Conservation (phyloP, 495 filamentous ascomycete genomes). For the Pyronema omphalodes region DNA sequence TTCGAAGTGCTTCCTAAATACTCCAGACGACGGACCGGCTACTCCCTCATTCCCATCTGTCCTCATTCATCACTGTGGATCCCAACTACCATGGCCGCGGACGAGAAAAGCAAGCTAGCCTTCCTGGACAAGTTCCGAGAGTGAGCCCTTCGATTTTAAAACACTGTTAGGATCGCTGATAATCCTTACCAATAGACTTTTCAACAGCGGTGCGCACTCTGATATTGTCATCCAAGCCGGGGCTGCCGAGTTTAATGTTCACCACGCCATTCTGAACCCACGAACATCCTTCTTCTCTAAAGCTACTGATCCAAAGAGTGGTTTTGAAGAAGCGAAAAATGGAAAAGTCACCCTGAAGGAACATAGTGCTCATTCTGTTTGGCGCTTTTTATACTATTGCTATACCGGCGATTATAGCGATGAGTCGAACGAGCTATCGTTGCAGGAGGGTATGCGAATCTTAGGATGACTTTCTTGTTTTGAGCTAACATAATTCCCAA, state of each 20-base stretch:
- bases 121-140: too few relatives aligned
- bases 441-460: background rate
- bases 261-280: background rate
- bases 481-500: background rate
- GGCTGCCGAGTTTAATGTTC: background rate
- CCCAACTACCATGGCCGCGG: too few relatives aligned
- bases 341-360: background rate
- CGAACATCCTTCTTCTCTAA: constrained; percentile 3
- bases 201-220: background rate
- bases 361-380: background rate
- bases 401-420: background rate
- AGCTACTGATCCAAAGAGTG: background rate
- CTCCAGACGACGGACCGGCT: too few relatives aligned
- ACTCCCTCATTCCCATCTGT: too few relatives aligned
- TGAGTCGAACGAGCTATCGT: background rate
- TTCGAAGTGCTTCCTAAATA: too few relatives aligned
- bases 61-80: too few relatives aligned
- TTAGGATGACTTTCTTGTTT: too few relatives aligned
- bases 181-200: background rate
- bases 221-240: background rate
- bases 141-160: too few relatives aligned
- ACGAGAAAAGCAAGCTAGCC: too few relatives aligned
- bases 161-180: too few relatives aligned
- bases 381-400: background rate
- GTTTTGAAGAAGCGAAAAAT: background rate